Evolutionary conservation across 768 basidiomycete genomes (phyloP), one percentile per base, ranked within the genome.

Genomic region (Phaeotremella fagi): DNA sequence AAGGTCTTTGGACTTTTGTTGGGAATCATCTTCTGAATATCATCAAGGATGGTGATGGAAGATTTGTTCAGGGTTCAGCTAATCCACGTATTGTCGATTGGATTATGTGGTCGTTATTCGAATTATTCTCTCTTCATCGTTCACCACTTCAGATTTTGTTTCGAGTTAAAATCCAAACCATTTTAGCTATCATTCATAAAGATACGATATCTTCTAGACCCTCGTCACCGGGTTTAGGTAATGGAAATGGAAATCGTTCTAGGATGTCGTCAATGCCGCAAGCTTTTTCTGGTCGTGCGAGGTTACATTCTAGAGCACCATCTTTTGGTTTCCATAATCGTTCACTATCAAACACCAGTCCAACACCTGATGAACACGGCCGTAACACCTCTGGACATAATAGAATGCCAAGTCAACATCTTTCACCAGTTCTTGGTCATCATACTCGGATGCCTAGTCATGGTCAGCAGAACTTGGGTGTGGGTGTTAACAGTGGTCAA

Each of bases 31-130:
- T 65, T 3, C 53, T 52, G 0, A 15, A 37, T 3, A 28, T 50
- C 23, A 45, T 59, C 7, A 20, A 52, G 26, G 61, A 54, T 35
- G 61, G 54, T n/a, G 43, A 59, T 48, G 60, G 44, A 0, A 38
- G 29, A 15, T 59, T 61, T 48, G 24, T 47, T 3, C 25, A 35
- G 18, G n/a, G 14, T 24, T 20, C 18, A 3, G 12, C 48, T 3
- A 14, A 49, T 3, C 63, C 57, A 20, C 36, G 63, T 22, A 24
- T 65, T 14, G 55, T 61, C 9, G 67, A 69, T 41, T 58, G 55
- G 54, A 58, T 66, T 27, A 59, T 57, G 45, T 69, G 67, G 67
- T 57, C 56, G 9, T 3, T 63, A 11, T 66, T 59, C 48, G 67
- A 69, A 36, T 26, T 69, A 2, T 23, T 65, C 1, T 45, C 46